These are phyloP conservation scores for Dryas alaskensis DNA, from an alignment of 306 rosid species.

Conservation along the genomic window DNA sequence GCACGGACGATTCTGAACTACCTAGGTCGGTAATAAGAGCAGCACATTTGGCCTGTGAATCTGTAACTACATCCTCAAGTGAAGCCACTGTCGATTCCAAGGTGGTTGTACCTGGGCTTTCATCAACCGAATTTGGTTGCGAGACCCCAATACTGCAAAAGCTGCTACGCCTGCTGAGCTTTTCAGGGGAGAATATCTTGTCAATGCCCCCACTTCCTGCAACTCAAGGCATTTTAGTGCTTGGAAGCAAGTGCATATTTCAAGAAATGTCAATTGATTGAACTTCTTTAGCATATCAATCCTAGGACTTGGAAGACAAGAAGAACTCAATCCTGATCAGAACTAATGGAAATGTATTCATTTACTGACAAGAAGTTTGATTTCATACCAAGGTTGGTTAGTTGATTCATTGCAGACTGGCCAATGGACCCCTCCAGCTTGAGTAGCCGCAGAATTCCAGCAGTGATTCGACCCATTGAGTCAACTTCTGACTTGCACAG, in stretches of 20 bases:
- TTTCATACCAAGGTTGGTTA: constrained; percentile 73
- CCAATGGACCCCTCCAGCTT: constrained; percentile 91
- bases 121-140: constrained; percentile 43
- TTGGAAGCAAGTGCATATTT: not conserved
- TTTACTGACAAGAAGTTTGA: constrained; percentile 7
- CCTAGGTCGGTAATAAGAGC: constrained; percentile 42
- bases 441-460: constrained; percentile 72
- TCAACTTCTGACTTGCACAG: constrained; percentile 95
- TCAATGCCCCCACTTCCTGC: constrained; percentile 93
- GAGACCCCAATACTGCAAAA: constrained; percentile 44
- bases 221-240: not conserved
- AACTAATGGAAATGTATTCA: not conserved
- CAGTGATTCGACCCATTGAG: constrained; percentile 85
- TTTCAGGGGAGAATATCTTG: constrained; percentile 66
- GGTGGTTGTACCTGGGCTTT: constrained; percentile 38
- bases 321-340: constrained; percentile 9
- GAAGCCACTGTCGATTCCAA: constrained; percentile 59
- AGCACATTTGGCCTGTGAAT: constrained; percentile 59
- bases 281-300: not conserved
- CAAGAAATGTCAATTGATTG: not conserved
- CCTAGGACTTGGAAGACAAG: not conserved
- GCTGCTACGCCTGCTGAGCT: constrained; percentile 51
- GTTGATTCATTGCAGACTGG: constrained; percentile 76
- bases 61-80: constrained; percentile 64
- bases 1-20: constrained; percentile 46